Percentiles rank a stretch among this genome's conserved stretches.
These are phyloP conservation scores for Teratosphaeriaceae sp. DNA, from an alignment of 2,329 filamentous ascomycete species.

Conservation along the genomic window DNA sequence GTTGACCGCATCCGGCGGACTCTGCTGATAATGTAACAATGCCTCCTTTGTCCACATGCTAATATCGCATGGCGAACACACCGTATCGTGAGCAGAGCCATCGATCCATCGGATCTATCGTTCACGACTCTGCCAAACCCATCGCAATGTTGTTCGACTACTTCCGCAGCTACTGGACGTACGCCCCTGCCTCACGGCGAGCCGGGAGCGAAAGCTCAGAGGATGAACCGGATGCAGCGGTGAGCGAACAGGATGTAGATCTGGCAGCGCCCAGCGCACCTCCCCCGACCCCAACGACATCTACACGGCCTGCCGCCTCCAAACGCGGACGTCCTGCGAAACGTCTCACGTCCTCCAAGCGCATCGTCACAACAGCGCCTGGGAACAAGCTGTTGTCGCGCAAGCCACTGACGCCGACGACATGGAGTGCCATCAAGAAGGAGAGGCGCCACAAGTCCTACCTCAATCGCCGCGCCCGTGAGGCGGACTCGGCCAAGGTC, in stretches of 20 bases:
- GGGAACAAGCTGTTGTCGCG: neutral
- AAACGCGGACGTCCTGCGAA: constrained; percentile 3
- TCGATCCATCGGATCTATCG: too few relatives aligned
- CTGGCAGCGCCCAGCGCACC: neutral
- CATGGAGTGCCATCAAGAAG: constrained; percentile 1
- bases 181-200: too few relatives aligned
- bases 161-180: too few relatives aligned
- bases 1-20: too few relatives aligned
- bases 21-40: too few relatives aligned
- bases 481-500: constrained; percentile 4
- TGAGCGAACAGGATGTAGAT: neutral
- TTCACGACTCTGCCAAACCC: too few relatives aligned
- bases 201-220: too few relatives aligned
- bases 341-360: constrained; percentile 2
- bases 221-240: too few relatives aligned
- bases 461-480: neutral
- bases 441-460: constrained; percentile 2
- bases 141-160: too few relatives aligned
- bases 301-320: neutral
- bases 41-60: too few relatives aligned
- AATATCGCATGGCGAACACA: too few relatives aligned
- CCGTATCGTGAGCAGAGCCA: too few relatives aligned
- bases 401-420: constrained; percentile 6
- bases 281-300: neutral
- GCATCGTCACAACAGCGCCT: neutral